Evolutionary conservation across 108 stramenopile species (phyloP), one percentile per base, ranked within the genome.

Genomic region (Nannochloropsis gaditana): DNA sequence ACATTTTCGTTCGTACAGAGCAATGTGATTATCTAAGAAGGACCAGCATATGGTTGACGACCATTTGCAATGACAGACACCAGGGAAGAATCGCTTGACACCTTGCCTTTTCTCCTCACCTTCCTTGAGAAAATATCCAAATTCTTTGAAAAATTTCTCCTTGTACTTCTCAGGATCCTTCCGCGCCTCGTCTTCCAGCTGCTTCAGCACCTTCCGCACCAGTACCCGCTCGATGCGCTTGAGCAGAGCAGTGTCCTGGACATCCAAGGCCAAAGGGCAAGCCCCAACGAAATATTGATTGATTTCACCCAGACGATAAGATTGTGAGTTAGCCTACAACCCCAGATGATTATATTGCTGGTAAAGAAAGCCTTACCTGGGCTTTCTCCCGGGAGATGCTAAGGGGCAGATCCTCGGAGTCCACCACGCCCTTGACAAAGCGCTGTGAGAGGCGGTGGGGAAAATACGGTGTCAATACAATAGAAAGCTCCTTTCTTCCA

Each of bases 371-470:
- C 31, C 2, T 15, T 73, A 73, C 59, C 92, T 98, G 98, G 43
- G 97, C 92, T 89, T 95, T 96, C 90, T 99, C 99, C 47, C 99
- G 92, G 44, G 96, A 96, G 43, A 99, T 92, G 80, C 92, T 92
- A 42, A 99, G 91, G 2, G 99, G 99, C 86, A 99, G 92, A 87
- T 99, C 99, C 92, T 99, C 98, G 81, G 93, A 94, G 92, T 99
- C 99, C 47, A 98, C 99, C 44, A 97, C 98, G 2, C 91, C 91
- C 88, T 91, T 91, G 15, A 91, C 80, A 84, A 91, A 91, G 44
- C 91, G 88, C 59, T 73, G 59, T 73, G 19, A 4, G 19, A n/a
- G 15, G 59, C n/a, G 43, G 4, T 43, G 43, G 43, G 3, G 45
- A 82, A 0, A 45, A 82, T 45, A 19, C 15, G 21, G 5, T 15